Evolutionary conservation across 78 protist genomes (phyloP).

Genomic region (Cavenderia fasciculata): DNA sequence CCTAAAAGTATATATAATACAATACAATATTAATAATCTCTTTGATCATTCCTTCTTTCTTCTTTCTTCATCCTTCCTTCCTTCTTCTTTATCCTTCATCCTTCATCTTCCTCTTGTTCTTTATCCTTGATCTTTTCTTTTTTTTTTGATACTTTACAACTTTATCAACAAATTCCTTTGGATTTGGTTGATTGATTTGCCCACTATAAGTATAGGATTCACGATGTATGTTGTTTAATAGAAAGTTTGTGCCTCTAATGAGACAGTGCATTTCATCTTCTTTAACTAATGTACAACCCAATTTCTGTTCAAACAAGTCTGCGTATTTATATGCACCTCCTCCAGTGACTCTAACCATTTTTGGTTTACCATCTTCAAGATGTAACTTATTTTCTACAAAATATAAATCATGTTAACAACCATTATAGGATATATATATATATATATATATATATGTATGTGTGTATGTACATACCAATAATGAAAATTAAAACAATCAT

Average conservation of each 20-base stretch:
- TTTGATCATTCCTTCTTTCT: too few relatives aligned
- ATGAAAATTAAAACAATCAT: conserved; percentile 62
- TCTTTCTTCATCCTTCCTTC: too few relatives aligned
- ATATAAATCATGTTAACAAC: not conserved
- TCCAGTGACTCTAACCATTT: conserved; percentile 75
- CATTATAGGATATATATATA: not conserved
- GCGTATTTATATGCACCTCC: conserved; percentile 90
- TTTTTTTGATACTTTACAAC: too few relatives aligned
- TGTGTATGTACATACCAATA: conserved; percentile 2
- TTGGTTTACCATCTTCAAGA: conserved; percentile 52
- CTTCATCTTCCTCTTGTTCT: too few relatives aligned
- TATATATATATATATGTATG: not conserved
- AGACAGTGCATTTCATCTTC: conserved; percentile 90
- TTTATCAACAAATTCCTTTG: conserved; percentile 57
- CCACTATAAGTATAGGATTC: conserved; percentile 45
- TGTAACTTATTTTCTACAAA: conserved; percentile 66
- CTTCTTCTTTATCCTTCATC: too few relatives aligned
- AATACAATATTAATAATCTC: too few relatives aligned
- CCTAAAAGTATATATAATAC: too few relatives aligned
- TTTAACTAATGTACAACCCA: conserved; percentile 60
- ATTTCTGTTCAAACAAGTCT: conserved; percentile 30
- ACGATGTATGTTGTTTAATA: conserved; percentile 60
- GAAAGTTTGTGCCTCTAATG: conserved; percentile 88
- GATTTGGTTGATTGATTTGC: conserved; percentile 1
- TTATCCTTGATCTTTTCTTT: too few relatives aligned